These are phyloP conservation scores for Blastobotrys apis DNA, from an alignment of 1,139 yeast genomes.

Conservation along the genomic window DNA sequence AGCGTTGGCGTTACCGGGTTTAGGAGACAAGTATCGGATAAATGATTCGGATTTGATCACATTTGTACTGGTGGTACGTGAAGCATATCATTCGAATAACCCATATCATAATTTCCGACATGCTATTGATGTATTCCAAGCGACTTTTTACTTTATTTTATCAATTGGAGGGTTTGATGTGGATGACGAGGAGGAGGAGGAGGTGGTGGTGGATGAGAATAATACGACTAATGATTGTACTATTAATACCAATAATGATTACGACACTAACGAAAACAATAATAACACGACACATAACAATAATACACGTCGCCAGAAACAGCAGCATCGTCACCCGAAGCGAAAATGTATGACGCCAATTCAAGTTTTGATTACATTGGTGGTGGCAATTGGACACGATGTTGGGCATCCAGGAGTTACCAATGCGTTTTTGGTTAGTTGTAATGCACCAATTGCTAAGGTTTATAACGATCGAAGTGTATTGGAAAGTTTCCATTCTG, in stretches of 20 bases:
- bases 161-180: constrained; percentile 46
- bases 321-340: not conserved
- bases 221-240: not conserved
- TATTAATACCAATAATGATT: not conserved
- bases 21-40: not conserved
- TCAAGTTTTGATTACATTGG: constrained; percentile 55
- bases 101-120: constrained; percentile 95
- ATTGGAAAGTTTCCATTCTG: constrained; percentile 80
- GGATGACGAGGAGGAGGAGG: constrained; percentile 1
- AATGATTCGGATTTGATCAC: constrained; percentile 46
- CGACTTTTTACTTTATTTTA: constrained; percentile 63
- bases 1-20: constrained; percentile 36
- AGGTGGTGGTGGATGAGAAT: too few species aligned
- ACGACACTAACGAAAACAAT: not conserved
- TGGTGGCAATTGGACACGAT: constrained; percentile 93
- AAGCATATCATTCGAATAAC: constrained; percentile 75
- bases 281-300: not conserved
- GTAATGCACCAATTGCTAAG: constrained; percentile 62
- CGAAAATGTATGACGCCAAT: constrained; percentile 30
- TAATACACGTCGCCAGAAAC: too few species aligned
- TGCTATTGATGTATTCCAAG: constrained; percentile 93
- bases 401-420: constrained; percentile 96
- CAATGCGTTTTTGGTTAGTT: constrained; percentile 60
- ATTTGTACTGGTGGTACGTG: constrained; percentile 62
- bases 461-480: constrained; percentile 64